Conservation (phyloP, 1,284 basidiomycete species). For the Tilletiaria anomala region DNA sequence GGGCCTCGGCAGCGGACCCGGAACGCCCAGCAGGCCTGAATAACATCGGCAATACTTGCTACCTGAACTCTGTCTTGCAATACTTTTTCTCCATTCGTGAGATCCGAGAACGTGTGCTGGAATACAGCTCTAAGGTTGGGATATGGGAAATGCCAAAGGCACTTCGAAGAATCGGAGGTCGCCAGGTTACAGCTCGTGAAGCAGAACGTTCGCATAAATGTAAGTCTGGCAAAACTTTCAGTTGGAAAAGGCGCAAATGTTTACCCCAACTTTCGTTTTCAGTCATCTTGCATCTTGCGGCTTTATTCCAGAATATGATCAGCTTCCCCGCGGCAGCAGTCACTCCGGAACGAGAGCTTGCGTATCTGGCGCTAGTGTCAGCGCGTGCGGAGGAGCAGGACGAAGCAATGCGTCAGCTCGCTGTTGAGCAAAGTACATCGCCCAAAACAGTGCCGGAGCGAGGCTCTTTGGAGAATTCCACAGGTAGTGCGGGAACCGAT, state of each 20-base stretch:
- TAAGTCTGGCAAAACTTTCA: constrained; percentile 40
- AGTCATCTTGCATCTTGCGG: constrained; percentile 66
- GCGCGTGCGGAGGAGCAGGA: constrained; percentile 62
- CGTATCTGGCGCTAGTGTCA: constrained; percentile 80
- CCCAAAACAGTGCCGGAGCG: not conserved
- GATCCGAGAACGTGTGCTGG: constrained; percentile 55
- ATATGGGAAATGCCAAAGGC: too few species aligned
- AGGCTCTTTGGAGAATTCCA: not conserved
- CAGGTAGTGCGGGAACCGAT: not conserved
- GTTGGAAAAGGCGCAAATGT: not conserved
- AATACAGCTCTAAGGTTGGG: constrained; percentile 24
- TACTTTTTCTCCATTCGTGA: constrained; percentile 92
- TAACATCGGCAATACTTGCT: constrained; percentile 85
- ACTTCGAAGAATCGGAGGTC: constrained; percentile 67
- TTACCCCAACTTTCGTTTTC: constrained; percentile 2
- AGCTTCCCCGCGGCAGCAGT: constrained; percentile 54
- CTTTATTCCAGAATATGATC: constrained; percentile 64
- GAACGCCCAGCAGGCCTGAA: constrained; percentile 60
- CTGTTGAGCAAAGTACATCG: not conserved
- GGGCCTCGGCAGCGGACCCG: not conserved
- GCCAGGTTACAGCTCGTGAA: constrained; percentile 63
- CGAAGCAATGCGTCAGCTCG: not conserved
- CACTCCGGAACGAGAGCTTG: constrained; percentile 68
- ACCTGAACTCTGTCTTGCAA: constrained; percentile 71
- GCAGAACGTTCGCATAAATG: constrained; percentile 69